Percentiles rank a stretch among this genome's conserved stretches.
These are phyloP conservation scores for Shiraia sp. DNA, from an alignment of 2,329 filamentous ascomycete species.

Conservation along the genomic window DNA sequence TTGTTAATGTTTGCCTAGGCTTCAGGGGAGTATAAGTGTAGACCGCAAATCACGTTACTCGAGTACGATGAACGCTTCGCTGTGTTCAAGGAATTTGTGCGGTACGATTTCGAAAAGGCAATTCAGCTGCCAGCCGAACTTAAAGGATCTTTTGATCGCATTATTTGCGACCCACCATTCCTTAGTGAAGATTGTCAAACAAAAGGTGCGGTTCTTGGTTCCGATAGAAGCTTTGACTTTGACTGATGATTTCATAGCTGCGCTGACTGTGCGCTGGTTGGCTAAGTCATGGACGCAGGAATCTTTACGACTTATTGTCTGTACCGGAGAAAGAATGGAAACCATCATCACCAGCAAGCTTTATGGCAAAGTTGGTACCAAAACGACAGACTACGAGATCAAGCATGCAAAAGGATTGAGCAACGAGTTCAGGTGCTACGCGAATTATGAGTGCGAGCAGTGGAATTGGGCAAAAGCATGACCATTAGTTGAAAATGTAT, in stretches of 20 bases:
- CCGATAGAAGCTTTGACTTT: not conserved
- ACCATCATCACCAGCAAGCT: slow-evolving; percentile 62
- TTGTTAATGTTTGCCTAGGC: slow-evolving; percentile 18
- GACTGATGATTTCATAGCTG: slow-evolving; percentile 54
- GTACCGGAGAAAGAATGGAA: slow-evolving; percentile 79
- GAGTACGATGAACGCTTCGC: slow-evolving; percentile 76
- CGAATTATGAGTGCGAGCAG: slow-evolving; percentile 69
- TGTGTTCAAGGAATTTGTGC: slow-evolving; percentile 73
- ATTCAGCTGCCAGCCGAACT: slow-evolving; percentile 65
- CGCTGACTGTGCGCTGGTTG: slow-evolving; percentile 76
- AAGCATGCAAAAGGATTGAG: slow-evolving; percentile 72
- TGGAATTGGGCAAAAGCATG: slow-evolving; percentile 43
- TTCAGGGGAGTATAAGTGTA: slow-evolving; percentile 33
- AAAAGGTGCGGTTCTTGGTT: slow-evolving; percentile 58
- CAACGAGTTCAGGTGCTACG: slow-evolving; percentile 81
- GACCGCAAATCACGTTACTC: slow-evolving; percentile 66
- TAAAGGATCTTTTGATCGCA: slow-evolving; percentile 67
- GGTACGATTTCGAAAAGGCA: slow-evolving; percentile 74
- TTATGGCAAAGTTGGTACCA: slow-evolving; percentile 66
- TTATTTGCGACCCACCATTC: slow-evolving; percentile 80
- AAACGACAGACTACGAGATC: slow-evolving; percentile 69
- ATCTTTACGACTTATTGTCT: slow-evolving; percentile 60
- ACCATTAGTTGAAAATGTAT: not conserved
- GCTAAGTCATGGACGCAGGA: slow-evolving; percentile 54
- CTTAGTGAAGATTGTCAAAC: slow-evolving; percentile 80